Base-by-base conservation (phyloP, 1,139 yeast species). In the Candida freyschussii region DNA sequence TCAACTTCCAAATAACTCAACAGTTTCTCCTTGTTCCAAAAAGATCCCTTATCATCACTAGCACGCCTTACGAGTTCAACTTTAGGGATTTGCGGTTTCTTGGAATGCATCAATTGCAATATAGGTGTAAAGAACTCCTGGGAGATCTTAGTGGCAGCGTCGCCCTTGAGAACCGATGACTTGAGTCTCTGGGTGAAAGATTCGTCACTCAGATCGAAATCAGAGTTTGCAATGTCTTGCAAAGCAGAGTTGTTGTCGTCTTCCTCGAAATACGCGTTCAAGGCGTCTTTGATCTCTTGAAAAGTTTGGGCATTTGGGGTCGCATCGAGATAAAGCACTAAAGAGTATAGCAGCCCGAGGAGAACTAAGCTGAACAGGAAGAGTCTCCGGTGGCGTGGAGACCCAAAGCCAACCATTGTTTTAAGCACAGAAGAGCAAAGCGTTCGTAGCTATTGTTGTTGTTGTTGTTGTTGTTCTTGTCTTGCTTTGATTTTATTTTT, bases 1-100 rank as follows among this genome's bases (percentile, higher is more conserved):
- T 67, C 61, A 20, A 85, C 57, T 37, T 70, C 23, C 17, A 49
- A 24, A 17, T 30, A 45, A 14, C 36, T 30, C 7, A 29, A 15
- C 8, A 49, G 33, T 21, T 38, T 33, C 12, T 31, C 17, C 23
- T 36, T 38, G 10, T 33, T 41, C 39, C 41, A 44, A 9, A 44
- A 24, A 4, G 41, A 18, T 9, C 37, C 37, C 24, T 41, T 41
- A 13, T 42, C 44, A 22, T 41, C 36, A 3, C 38, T 34, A 2
- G 48, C 37, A 11, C 30, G 24, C 16, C 27, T 41, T 1, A 20
- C 29, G 6, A 39, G 27, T 7, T 33, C 24, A 2, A 43, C 20
- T 3, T 19, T 23, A 10, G 52, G 48, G 17, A 49, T 35, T 7
- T 33, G 15, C 0, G 18, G 23, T 17, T 32, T 38, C 18, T 37